These are phyloP conservation scores for Rhynchosporium secalis DNA, from an alignment of 2,329 filamentous ascomycete genomes.

Conservation along the genomic window DNA sequence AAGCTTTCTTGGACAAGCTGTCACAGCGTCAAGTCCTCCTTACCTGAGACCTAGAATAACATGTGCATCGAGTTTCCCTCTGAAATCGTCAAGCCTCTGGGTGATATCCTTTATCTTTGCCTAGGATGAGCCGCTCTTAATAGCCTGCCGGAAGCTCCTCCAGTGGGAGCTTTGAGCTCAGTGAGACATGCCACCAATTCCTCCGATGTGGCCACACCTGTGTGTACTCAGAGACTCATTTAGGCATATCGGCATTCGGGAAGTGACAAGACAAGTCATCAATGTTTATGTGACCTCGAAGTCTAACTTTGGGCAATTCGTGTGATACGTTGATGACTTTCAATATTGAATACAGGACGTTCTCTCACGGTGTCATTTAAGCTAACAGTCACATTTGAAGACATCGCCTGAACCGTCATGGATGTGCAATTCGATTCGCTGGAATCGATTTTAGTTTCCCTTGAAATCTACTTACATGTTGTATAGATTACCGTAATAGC, in stretches of 20 bases:
- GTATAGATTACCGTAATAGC: not conserved
- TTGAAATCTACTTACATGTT: not conserved
- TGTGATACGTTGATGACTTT: too few species aligned
- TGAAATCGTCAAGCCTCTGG: not conserved
- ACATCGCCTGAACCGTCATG: too few species aligned
- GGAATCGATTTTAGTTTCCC: not conserved
- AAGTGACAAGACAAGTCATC: too few species aligned
- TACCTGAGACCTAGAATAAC: not conserved
- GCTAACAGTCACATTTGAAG: too few species aligned
- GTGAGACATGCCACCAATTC: not conserved
- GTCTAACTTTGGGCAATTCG: too few species aligned
- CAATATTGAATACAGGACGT: too few species aligned
- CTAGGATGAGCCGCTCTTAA: conserved; percentile 3
- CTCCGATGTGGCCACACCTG: too few species aligned
- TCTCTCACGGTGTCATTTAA: too few species aligned
- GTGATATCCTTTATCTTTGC: not conserved
- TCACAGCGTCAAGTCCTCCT: not conserved
- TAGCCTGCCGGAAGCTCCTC: conserved; percentile 8
- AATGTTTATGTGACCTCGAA: too few species aligned
- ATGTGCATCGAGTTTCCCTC: not conserved
- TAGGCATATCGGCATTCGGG: too few species aligned
- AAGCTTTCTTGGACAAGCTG: not conserved
- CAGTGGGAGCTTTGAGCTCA: not conserved
- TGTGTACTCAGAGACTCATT: too few species aligned
- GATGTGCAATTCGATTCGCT: not conserved